Base-by-base conservation (phyloP, 768 basidiomycete genomes). In the Suillus discolor region DNA sequence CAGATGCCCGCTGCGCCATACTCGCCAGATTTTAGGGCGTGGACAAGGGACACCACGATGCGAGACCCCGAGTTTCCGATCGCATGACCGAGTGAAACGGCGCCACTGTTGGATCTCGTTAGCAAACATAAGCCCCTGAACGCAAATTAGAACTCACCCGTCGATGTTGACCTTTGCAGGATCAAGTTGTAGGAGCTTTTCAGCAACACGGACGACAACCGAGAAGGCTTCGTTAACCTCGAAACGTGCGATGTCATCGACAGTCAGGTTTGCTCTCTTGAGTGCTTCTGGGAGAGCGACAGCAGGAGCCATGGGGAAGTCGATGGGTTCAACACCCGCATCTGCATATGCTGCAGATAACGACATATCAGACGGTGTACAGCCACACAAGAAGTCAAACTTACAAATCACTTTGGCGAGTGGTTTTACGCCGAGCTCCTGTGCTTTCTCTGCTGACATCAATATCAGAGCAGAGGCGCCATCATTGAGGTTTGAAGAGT, bases 171-270 rank as follows among this genome's bases (percentile, higher is more conserved):
- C 87, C 83, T 96, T 98, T 62, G 88, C 85, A 34, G 92, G 86
- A 77, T 94, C 91, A 68, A 99, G 84, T 64, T 84, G 83, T 68
- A 97, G 85, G n/a, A 94, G 84, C 80, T 98, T 92, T 80, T 97
- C 94, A 2, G 92, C 92, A 60, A 97, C 91, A 61, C 91, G 86
- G 69, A 93, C 90, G 70, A 99, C 97, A 59, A 92, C 92, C 1
- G 95, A 96, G 86, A 98, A 99, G 28, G 97, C 97, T 78, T 99
- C 97, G 78, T 99, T 99, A 78, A 99, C 87, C 78, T 99, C 97
- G 75, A 94, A 99, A 57, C 91, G 84, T 54, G 95, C 84, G 68
- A 99, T 94, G 72, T 99, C 94, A 53, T 91, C 83, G 55, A 88
- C 73, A n/a, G 88, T 87, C 65, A 99, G 82, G 70, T 92, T 92